Conservation (phyloP, 148 eudicot species). For the Amaranthus hypochondriacus region DNA sequence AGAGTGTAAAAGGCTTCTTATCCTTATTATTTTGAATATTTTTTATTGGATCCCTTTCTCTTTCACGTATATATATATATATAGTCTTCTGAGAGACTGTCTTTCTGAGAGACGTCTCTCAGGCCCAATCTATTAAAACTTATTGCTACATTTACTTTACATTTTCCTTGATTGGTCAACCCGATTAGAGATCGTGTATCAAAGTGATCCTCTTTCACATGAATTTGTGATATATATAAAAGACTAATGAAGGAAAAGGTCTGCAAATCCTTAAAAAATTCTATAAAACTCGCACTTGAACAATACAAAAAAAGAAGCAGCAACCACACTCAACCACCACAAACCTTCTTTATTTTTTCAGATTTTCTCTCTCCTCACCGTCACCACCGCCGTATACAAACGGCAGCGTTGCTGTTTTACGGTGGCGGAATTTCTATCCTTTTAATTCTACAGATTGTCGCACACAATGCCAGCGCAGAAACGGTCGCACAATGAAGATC, state of each 20-base stretch:
- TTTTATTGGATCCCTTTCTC: no score
- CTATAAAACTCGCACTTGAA: slow-evolving; percentile 21
- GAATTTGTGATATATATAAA: background rate
- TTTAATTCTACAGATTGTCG: background rate
- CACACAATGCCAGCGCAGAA: slow-evolving; percentile 49
- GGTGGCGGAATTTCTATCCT: background rate
- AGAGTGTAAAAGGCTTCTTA: no score
- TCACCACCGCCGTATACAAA: slow-evolving; percentile 4
- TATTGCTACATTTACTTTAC: no score
- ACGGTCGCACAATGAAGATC: slow-evolving; percentile 32
- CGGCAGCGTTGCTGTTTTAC: background rate
- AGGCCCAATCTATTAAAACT: no score
- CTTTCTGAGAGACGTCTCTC: no score
- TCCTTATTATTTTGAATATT: no score
- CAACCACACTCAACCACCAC: slow-evolving; percentile 32
- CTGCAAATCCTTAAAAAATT: slow-evolving; percentile 3
- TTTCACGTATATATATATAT: no score
- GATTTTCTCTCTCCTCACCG: slow-evolving; percentile 20
- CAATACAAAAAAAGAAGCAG: slow-evolving; percentile 18
- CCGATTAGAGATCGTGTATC: no score
- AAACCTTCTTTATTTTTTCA: background rate
- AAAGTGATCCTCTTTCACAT: no score
- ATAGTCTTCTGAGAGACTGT: no score
- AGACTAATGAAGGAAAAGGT: background rate
- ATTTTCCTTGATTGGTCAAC: no score